Conservation (phyloP, 2,329 filamentous ascomycete species). For the Nemania diffusa region DNA sequence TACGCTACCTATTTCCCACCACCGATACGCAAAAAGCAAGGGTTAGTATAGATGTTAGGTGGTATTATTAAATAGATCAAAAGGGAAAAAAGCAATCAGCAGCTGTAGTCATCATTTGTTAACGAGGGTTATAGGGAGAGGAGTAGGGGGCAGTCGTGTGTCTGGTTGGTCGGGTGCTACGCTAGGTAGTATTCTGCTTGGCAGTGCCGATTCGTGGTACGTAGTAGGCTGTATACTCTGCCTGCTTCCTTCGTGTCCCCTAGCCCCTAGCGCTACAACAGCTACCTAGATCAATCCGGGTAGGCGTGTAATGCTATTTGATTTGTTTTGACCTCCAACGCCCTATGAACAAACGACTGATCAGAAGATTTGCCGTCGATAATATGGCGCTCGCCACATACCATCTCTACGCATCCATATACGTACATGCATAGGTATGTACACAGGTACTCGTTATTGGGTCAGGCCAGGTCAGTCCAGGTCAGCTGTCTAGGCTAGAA, state of each 20-base stretch:
- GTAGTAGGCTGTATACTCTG: conserved; percentile 2
- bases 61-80: conserved; percentile 14
- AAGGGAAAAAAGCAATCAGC: conserved; percentile 8
- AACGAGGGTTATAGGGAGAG: background rate
- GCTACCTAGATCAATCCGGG: conserved; percentile 18
- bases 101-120: conserved; percentile 15
- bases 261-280: conserved; percentile 8
- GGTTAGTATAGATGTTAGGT: background rate
- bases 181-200: background rate
- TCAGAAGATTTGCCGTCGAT: background rate
- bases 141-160: background rate
- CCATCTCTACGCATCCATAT: background rate
- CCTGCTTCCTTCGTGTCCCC: conserved; percentile 1
- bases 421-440: no score
- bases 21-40: background rate
- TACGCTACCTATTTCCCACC: background rate
- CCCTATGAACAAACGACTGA: background rate
- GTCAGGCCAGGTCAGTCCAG: background rate
- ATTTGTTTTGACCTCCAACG: conserved; percentile 11
- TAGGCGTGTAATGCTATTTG: conserved; percentile 17
- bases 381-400: background rate
- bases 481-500: conserved; percentile 34
- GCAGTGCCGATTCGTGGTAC: background rate
- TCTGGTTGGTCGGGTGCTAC: conserved; percentile 8
- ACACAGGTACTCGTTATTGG: no score